Evolutionary conservation across 345 rosid species (phyloP).

Genomic region (Eucalyptus cloeziana): DNA sequence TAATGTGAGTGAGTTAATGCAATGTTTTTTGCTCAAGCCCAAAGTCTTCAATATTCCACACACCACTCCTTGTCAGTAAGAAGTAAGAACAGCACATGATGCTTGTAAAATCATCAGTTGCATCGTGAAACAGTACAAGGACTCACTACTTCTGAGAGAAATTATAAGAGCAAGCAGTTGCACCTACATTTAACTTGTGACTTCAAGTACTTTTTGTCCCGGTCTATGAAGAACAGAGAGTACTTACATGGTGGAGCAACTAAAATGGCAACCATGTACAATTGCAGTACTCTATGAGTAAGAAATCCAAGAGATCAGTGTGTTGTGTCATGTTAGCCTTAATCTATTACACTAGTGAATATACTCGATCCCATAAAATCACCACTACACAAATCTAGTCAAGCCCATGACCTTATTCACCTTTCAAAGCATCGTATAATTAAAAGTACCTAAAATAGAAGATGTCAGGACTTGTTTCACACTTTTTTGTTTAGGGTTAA

Average conservation of each 20-base stretch:
- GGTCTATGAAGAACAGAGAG: not conserved
- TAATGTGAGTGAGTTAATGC: not conserved
- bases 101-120: not conserved
- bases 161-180: not conserved
- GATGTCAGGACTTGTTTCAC: not conserved
- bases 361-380: not conserved
- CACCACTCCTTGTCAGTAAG: not conserved
- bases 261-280: not conserved
- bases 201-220: not conserved
- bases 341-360: not conserved
- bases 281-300: not conserved
- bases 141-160: not conserved
- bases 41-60: not conserved
- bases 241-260: not conserved
- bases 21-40: not conserved
- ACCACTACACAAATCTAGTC: not conserved
- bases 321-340: not conserved
- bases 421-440: not conserved
- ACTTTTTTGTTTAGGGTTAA: not conserved
- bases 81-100: not conserved
- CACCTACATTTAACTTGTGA: not conserved
- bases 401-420: not conserved
- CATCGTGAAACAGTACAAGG: not conserved
- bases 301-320: not conserved
- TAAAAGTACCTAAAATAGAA: not conserved